Evolutionary conservation across 495 filamentous ascomycete species (phyloP).

Genomic region (Melanomma pulvis-pyrius): DNA sequence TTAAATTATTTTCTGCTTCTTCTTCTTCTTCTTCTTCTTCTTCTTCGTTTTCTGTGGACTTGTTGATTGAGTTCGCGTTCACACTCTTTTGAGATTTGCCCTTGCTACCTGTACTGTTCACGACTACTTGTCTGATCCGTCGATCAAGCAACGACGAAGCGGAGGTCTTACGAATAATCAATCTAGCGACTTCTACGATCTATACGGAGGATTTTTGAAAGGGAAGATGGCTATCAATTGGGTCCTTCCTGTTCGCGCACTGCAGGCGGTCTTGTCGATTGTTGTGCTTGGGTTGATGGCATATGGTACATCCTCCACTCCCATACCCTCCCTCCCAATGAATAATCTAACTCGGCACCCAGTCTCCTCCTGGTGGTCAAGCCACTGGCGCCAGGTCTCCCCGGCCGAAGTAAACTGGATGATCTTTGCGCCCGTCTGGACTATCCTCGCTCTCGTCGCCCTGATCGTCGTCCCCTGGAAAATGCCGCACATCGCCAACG

Average conservation of each 20-base stretch:
- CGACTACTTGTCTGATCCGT: too few relatives aligned
- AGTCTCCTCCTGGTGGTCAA: constrained; percentile 47
- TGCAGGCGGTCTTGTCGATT: constrained; percentile 66
- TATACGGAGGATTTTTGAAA: background rate
- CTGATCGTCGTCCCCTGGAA: constrained; percentile 65
- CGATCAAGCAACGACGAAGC: background rate
- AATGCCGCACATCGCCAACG: constrained; percentile 53
- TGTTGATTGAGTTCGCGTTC: constrained; percentile 32
- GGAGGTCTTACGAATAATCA: background rate
- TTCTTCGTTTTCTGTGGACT: constrained; percentile 6
- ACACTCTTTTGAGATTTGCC: constrained; percentile 10
- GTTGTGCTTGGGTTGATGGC: constrained; percentile 72
- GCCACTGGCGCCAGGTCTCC: constrained; percentile 42
- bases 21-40: background rate
- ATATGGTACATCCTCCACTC: constrained; percentile 57
- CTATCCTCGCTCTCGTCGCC: constrained; percentile 68
- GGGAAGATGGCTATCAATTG: constrained; percentile 27
- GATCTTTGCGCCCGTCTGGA: constrained; percentile 74
- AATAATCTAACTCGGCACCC: constrained; percentile 6
- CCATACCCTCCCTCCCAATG: background rate
- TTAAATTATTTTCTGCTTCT: background rate
- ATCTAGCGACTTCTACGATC: background rate
- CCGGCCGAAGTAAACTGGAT: constrained; percentile 67
- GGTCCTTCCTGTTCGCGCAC: constrained; percentile 57
- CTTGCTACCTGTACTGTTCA: too few relatives aligned